Base-by-base conservation (phyloP, 345 rosid genomes). In the Turnera subulata region DNA sequence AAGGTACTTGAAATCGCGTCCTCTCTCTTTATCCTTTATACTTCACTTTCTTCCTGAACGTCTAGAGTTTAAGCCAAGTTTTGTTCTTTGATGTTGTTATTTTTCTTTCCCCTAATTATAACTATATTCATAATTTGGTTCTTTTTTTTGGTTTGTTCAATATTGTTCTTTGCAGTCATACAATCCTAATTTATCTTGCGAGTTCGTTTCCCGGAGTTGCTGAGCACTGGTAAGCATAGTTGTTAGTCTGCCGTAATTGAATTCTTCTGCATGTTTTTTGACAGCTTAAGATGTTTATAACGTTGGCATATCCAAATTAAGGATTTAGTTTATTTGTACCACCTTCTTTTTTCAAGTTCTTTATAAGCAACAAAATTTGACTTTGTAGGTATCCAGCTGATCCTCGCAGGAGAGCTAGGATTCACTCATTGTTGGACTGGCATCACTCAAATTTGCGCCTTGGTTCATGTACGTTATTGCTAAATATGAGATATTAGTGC, bases 341-440 rank as follows among this genome's bases (percentile, higher is more conserved):
- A 40, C 17, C 4, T 25, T 43, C 24, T 17, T 21, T 32, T 14
- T 24, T 24, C n/a, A n/a, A n/a, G n/a, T n/a, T n/a, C n/a, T n/a
- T n/a, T n/a, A n/a, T n/a, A n/a, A n/a, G n/a, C n/a, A n/a, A n/a
- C n/a, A n/a, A n/a, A n/a, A n/a, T n/a, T n/a, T n/a, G n/a, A n/a
- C n/a, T n/a, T n/a, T n/a, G n/a, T n/a, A 88, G 98, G 98, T 88
- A 91, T 73, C 95, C 98, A 1, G 72, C 73, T 52, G 96, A 91
- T 82, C 75, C 84, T 80, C 76, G 55, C 55, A 83, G 52, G 68
- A 82, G 92, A 71, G 94, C 90, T 52, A 81, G 74, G 84, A 68
- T 91, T 66, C 80, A 91, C 22, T 86, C 98, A 6, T 86, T 84
- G 37, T 65, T 91, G 77, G 85, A 90, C 52, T 90, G 97, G 92